Percentiles rank a stretch among this genome's conserved stretches.
Evolutionary conservation across 108 stramenopile species (phyloP).

Genomic region (Schizochytrium sp.): DNA sequence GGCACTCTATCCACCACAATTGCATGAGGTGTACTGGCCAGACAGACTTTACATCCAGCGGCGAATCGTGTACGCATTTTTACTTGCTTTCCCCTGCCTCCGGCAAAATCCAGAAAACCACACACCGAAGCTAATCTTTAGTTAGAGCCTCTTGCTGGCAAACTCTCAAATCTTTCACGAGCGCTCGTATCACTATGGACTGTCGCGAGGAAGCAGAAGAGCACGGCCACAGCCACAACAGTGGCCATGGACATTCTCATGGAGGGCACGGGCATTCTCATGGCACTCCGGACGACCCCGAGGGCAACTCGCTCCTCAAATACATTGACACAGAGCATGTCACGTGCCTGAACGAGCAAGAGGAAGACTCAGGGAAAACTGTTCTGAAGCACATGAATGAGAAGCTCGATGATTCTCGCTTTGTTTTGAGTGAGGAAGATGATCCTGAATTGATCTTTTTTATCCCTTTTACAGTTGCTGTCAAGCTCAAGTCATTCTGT

Average conservation of each 20-base stretch:
- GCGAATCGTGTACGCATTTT: too few species aligned
- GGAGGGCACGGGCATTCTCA: conserved; percentile 52
- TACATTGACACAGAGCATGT: conserved; percentile 57
- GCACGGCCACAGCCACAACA: conserved; percentile 15
- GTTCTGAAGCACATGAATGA: conserved; percentile 4
- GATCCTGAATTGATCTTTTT: conserved; percentile 64
- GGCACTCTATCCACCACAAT: too few species aligned
- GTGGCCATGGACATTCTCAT: conserved; percentile 43
- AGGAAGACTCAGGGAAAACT: conserved; percentile 12
- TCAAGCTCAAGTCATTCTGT: conserved; percentile 55
- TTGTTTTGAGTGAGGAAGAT: conserved; percentile 56
- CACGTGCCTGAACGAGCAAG: conserved; percentile 56
- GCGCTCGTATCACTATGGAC: neutral
- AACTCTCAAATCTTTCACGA: neutral
- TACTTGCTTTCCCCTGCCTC: too few species aligned
- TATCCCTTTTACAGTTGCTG: conserved; percentile 63
- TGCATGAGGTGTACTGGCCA: too few species aligned
- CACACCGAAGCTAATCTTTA: too few species aligned
- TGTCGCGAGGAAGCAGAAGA: conserved; percentile 54
- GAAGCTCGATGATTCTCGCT: conserved; percentile 12
- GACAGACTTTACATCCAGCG: too few species aligned
- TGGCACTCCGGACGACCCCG: conserved; percentile 52
- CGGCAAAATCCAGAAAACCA: too few species aligned
- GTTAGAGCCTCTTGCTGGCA: neutral
- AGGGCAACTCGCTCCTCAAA: conserved; percentile 40